Base-by-base conservation (phyloP, 139 green algal genomes). In the Coelastrella sp. region DNA sequence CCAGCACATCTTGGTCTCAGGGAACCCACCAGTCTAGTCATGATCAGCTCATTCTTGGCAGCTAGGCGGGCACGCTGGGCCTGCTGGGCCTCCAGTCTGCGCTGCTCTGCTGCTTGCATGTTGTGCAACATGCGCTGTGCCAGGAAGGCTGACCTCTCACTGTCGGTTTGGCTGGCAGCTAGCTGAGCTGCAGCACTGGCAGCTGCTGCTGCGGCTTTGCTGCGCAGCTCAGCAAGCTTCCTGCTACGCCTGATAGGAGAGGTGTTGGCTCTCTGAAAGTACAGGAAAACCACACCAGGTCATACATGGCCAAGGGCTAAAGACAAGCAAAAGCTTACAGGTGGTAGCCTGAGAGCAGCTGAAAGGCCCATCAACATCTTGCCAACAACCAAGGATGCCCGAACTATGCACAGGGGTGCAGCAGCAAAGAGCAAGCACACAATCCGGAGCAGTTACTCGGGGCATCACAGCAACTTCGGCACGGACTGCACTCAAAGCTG, bases 31-130 rank as follows among this genome's bases (percentile, higher is more conserved):
- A 95, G 85, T 20, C 92, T 32, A 23, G 58, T 73, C 56, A 93
- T 82, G 7, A 95, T 86, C 23, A 94, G 79, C 86, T 94, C 86
- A 54, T 94, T 91, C 80, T 93, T 90, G 5, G 84, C 89, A 6
- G 83, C 64, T 78, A 95, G 68, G 22, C 93, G 89, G 47, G 94
- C 90, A 17, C 80, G 79, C 86, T 94, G 91, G 14, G 89, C 89
- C 86, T 95, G 90, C 71, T 84, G 83, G 54, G 92, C 76, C 54
- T 92, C 92, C 66, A 79, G 17, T 20, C 93, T 87, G 17, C 92
- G 88, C 17, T 82, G 58, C 56, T 92, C 91, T 0, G 93, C 93
- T 11, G 90, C 92, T 32, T 90, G 73, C 74, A 90, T 83, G 68
- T 90, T 83, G 11, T 11, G n/a, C 56, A 90, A 58, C 85, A 90